Evolutionary conservation across 2,329 filamentous ascomycete genomes (phyloP).

Genomic region (Pestalotiopsis sp.): DNA sequence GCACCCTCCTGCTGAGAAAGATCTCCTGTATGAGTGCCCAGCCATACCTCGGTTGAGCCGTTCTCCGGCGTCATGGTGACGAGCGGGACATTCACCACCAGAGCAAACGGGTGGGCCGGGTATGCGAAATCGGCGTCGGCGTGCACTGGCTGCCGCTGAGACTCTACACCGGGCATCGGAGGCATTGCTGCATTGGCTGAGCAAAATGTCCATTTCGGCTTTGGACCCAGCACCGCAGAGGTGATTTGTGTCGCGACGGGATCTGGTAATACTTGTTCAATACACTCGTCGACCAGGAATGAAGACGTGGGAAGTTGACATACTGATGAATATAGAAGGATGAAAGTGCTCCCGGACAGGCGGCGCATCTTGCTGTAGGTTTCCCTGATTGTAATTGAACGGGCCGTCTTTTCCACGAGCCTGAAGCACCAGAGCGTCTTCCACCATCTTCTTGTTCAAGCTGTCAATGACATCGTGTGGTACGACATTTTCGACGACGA

Average conservation of each 20-base stretch:
- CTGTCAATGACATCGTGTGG: slow-evolving; percentile 52
- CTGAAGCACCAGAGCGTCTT: slow-evolving; percentile 56
- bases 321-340: slow-evolving; percentile 56
- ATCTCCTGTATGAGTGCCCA: slow-evolving; percentile 51
- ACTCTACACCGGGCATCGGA: slow-evolving; percentile 36
- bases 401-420: slow-evolving; percentile 54
- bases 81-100: slow-evolving; percentile 57
- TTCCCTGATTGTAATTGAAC: slow-evolving; percentile 66
- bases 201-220: slow-evolving; percentile 58
- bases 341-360: slow-evolving; percentile 51
- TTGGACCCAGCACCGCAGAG: slow-evolving; percentile 55
- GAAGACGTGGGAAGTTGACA: slow-evolving; percentile 16
- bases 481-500: slow-evolving; percentile 57
- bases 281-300: not conserved
- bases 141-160: slow-evolving; percentile 58
- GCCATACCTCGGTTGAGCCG: slow-evolving; percentile 62
- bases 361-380: slow-evolving; percentile 63
- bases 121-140: slow-evolving; percentile 62
- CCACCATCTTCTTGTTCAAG: slow-evolving; percentile 61
- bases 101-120: slow-evolving; percentile 55
- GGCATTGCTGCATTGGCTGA: slow-evolving; percentile 62
- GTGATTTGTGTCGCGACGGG: slow-evolving; percentile 59
- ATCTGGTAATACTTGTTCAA: slow-evolving; percentile 29
- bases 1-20: slow-evolving; percentile 44
- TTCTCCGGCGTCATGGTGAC: slow-evolving; percentile 53